phyloP scores from a whole-genome alignment of 805 yeast species.

The Candida silvicultrix region DNA sequence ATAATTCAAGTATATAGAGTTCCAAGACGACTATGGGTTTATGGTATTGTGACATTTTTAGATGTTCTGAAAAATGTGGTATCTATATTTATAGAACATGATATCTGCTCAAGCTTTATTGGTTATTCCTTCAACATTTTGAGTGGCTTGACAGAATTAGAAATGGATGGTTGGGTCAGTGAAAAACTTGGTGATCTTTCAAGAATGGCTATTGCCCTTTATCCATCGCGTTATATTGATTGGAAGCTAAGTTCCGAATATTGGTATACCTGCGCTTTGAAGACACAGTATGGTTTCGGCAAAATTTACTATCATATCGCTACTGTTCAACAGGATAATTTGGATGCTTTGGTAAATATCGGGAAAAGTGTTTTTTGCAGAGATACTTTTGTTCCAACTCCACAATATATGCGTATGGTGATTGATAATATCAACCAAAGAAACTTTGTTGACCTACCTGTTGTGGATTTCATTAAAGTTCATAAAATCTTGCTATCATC shows the following conservation, averaged over 20 bases:
- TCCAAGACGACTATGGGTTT: constrained; percentile 78
- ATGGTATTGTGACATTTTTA: constrained; percentile 75
- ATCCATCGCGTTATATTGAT: constrained; percentile 73
- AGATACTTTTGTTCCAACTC: constrained; percentile 81
- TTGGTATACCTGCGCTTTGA: constrained; percentile 75
- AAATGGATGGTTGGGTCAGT: constrained; percentile 48
- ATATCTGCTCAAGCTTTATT: constrained; percentile 69
- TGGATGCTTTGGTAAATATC: constrained; percentile 73
- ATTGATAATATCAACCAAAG: constrained; percentile 68
- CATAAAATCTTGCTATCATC: constrained; percentile 19
- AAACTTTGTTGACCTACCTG: constrained; percentile 33
- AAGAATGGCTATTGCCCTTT: constrained; percentile 81
- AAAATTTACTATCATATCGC: constrained; percentile 84
- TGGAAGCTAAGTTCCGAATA: constrained; percentile 81
- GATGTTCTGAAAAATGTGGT: constrained; percentile 73
- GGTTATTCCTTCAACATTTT: constrained; percentile 58
- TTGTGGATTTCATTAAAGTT: constrained; percentile 23
- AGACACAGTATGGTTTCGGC: constrained; percentile 75
- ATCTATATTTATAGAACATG: constrained; percentile 70
- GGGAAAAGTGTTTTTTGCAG: constrained; percentile 76
- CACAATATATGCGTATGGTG: constrained; percentile 68
- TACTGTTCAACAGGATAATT: constrained; percentile 64
- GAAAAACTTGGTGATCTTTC: constrained; percentile 84
- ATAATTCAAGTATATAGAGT: constrained; percentile 73
- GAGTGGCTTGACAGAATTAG: constrained; percentile 31